phyloP scores from a whole-genome alignment of 1,139 yeast genomes.

The Geotrichum siamense region DNA sequence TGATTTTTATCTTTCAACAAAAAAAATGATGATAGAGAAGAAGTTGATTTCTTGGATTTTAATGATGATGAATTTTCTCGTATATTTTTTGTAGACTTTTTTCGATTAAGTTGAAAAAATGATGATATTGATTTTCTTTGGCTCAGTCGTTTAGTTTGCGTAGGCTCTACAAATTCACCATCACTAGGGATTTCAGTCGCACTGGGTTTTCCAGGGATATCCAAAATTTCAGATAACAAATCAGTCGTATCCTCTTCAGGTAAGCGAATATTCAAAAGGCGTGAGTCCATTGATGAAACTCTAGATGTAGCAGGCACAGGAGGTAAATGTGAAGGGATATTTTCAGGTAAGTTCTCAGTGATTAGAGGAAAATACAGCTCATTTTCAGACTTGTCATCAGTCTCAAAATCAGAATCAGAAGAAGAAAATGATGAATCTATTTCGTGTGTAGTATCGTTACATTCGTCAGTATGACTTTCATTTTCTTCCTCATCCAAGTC shows the following conservation, averaged over 20 bases:
- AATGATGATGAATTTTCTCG: background rate
- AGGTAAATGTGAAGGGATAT: background rate
- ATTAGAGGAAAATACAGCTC: slow-evolving; percentile 1
- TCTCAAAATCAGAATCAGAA: background rate
- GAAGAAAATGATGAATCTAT: background rate
- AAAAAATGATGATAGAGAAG: slow-evolving; percentile 7
- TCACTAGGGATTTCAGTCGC: background rate
- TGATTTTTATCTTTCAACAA: background rate
- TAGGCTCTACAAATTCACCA: background rate
- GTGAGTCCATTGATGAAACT: background rate
- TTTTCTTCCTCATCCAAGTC: background rate
- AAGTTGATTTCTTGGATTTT: background rate
- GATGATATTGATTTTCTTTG: slow-evolving; percentile 3
- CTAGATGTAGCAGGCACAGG: background rate
- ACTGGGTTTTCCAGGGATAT: background rate
- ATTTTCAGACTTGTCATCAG: background rate
- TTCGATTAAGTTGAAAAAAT: background rate
- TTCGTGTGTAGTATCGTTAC: background rate
- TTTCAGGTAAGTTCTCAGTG: background rate
- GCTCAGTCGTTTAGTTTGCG: background rate
- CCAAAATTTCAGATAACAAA: background rate
- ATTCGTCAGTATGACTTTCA: background rate
- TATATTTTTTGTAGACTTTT: background rate
- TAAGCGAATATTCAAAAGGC: background rate
- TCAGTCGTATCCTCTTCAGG: background rate